A percentile compares a stretch with the other conserved stretches of the same genome.
Conservation (phyloP, 192 early-diverging fungal genomes). For the Chytriomyces confervae region DNA sequence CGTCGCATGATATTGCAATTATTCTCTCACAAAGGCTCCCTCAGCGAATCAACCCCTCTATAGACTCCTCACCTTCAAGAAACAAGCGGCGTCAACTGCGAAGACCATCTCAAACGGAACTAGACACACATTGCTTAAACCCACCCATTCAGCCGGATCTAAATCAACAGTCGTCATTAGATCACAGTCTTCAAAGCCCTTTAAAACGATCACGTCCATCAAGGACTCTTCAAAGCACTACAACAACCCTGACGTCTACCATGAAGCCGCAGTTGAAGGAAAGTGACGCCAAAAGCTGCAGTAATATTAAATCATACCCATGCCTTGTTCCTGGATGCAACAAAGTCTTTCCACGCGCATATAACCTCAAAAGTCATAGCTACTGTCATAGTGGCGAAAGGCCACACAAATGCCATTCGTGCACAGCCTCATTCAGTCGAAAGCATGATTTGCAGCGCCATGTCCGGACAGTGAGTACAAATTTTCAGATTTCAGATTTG, state of each 20-base stretch:
- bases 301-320: background rate
- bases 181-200: no score
- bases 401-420: slow-evolving; percentile 66
- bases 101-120: background rate
- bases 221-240: no score
- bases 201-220: background rate
- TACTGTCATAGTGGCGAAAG: slow-evolving; percentile 62
- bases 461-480: slow-evolving; percentile 7
- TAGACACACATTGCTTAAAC: background rate
- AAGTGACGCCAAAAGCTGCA: background rate
- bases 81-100: background rate
- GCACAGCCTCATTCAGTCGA: slow-evolving; percentile 71
- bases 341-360: slow-evolving; percentile 76
- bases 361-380: slow-evolving; percentile 80
- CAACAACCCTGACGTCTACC: no score
- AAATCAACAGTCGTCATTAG: no score
- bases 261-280: background rate
- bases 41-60: background rate
- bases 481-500: background rate
- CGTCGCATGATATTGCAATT: background rate
- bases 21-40: background rate
- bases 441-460: slow-evolving; percentile 81
- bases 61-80: background rate
- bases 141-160: no score
- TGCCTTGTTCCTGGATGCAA: slow-evolving; percentile 63